Evolutionary conservation across 371 early-diverging fungal species (phyloP).

Genomic region (Scutellospora calospora): DNA sequence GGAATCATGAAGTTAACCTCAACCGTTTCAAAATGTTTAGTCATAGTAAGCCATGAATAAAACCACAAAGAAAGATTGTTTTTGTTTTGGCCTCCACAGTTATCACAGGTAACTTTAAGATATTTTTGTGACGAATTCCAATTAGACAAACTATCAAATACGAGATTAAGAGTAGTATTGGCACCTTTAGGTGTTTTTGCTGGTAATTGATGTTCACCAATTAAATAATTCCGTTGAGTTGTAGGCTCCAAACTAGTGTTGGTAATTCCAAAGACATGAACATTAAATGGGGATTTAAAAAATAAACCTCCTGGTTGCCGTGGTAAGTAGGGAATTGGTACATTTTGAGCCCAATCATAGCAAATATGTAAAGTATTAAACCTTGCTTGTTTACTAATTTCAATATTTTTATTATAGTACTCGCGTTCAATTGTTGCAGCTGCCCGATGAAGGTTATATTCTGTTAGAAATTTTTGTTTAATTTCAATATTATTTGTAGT

Average conservation of each 20-base stretch:
- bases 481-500: neutral
- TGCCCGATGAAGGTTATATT: neutral
- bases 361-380: neutral
- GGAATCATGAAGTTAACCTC: neutral
- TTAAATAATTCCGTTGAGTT: neutral
- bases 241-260: neutral
- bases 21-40: neutral
- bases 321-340: neutral
- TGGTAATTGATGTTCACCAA: neutral
- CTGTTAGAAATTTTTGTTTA: neutral
- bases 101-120: too few species aligned
- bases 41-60: neutral
- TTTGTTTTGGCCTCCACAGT: neutral
- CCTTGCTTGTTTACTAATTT: neutral
- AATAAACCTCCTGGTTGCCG: neutral
- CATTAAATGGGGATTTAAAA: neutral
- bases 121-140: too few species aligned
- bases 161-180: neutral
- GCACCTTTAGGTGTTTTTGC: neutral
- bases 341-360: slow-evolving; percentile 24
- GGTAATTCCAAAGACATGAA: neutral
- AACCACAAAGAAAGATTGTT: neutral
- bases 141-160: neutral
- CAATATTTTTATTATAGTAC: neutral
- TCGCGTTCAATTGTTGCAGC: slow-evolving; percentile 2